Percentiles rank a stretch among this genome's conserved stretches.
Evolutionary conservation across 192 early-diverging fungal species (phyloP).

Genomic region (Spinellus fusiger): DNA sequence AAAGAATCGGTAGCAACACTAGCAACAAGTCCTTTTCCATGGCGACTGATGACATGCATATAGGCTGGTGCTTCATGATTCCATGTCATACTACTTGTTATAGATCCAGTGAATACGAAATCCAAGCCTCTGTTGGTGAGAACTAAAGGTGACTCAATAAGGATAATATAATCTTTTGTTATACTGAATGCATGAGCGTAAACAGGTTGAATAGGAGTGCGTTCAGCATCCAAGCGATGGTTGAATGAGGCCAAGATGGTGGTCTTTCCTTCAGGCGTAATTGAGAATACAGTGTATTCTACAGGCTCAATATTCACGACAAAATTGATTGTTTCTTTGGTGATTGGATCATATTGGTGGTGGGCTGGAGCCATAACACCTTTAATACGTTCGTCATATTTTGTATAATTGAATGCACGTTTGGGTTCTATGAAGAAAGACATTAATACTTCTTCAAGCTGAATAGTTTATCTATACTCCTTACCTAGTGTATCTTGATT

Average conservation of each 20-base stretch:
- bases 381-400: not conserved
- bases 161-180: slow-evolving; percentile 52
- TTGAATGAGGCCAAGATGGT: slow-evolving; percentile 14
- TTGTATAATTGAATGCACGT: slow-evolving; percentile 10
- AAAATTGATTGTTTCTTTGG: slow-evolving; percentile 17
- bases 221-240: slow-evolving; percentile 2
- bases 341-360: slow-evolving; percentile 19
- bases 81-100: not conserved
- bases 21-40: slow-evolving; percentile 1
- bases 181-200: slow-evolving; percentile 53
- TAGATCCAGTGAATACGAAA: not conserved
- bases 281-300: slow-evolving; percentile 6
- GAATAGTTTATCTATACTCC: not conserved
- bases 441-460: not conserved
- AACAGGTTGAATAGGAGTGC: slow-evolving; percentile 10
- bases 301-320: slow-evolving; percentile 4
- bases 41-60: slow-evolving; percentile 3
- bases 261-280: not conserved
- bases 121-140: slow-evolving; percentile 15
- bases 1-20: not conserved
- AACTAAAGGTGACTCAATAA: slow-evolving; percentile 43
- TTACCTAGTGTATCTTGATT: slow-evolving; percentile 26
- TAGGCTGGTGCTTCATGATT: not conserved
- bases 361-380: slow-evolving; percentile 22
- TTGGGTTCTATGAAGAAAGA: not conserved